A percentile compares a stretch with the other conserved stretches of the same genome.
Evolutionary conservation across 805 yeast genomes (phyloP).

Genomic region (Yarrowia sp.): DNA sequence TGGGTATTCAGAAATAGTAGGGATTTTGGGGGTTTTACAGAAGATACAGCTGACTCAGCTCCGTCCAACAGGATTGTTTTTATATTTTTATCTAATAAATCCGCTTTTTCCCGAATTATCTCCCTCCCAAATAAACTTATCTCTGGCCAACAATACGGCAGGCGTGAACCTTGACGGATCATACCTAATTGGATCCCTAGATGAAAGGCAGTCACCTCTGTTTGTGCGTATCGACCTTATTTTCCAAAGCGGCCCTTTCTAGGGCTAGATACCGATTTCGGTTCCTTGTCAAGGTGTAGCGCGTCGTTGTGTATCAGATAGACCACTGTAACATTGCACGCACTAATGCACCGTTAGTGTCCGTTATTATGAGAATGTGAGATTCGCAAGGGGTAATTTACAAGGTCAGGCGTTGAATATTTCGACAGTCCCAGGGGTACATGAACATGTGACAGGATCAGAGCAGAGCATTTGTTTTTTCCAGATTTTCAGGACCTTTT

Average conservation of each 20-base stretch:
- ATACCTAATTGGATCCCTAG: not conserved
- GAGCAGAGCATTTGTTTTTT: not conserved
- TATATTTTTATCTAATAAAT: not conserved
- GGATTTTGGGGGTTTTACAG: too few relatives aligned
- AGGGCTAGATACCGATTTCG: not conserved
- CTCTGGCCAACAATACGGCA: not conserved
- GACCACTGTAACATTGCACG: not conserved
- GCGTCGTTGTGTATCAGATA: not conserved
- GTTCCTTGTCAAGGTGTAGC: not conserved
- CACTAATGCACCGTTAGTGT: not conserved
- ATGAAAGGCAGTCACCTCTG: not conserved
- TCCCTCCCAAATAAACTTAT: not conserved
- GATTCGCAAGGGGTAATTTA: too few relatives aligned
- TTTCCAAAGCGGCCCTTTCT: not conserved
- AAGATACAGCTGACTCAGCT: too few relatives aligned
- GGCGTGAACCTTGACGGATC: not conserved
- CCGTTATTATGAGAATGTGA: not conserved
- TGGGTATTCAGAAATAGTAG: too few relatives aligned
- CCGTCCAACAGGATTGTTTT: too few relatives aligned
- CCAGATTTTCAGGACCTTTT: too few relatives aligned
- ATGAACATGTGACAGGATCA: too few relatives aligned
- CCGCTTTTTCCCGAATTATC: not conserved
- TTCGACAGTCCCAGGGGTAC: too few relatives aligned
- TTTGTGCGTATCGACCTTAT: too few relatives aligned
- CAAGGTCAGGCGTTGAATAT: too few relatives aligned